Base-by-base conservation (phyloP, 768 basidiomycete species). In the Boletus barrowsii region DNA sequence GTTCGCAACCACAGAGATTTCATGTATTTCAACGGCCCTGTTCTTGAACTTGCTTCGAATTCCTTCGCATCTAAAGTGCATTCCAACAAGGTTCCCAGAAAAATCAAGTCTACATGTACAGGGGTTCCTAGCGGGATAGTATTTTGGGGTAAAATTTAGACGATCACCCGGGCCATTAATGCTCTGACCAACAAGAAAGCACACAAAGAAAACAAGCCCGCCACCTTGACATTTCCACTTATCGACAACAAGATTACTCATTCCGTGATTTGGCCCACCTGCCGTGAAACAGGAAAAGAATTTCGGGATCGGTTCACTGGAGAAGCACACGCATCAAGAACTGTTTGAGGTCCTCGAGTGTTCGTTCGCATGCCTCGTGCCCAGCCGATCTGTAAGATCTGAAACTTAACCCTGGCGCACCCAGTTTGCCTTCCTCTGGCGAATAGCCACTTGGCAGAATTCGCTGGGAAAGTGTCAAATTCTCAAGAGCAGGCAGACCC, bases 301-400 rank as follows among this genome's bases (percentile, higher is more conserved):
- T 22, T 41, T 20, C 18, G 37, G 20, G 5, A 43, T 49, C 46
- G 17, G 54, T 61, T 59, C 29, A 60, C 49, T 54, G 47, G 30
- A 81, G 80, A 17, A 88, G 65, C 30, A 78, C 80, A 56, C 75
- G 81, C 66, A 79, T 80, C 54, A 96, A 74, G 83, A 90, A 95
- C 14, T 64, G 72, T 61, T 78, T 81, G 62, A 95, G 67, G 63
- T 94, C 87, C 35, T 78, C 75, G 40, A 93, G 73, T 63, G 93
- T 91, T 69, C 81, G 64, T 45, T 76, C 74, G 53, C 75, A 78
- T 15, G 86, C 81, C 39, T 81, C 79, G 62, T 97, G 94, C 8
- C 76, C 81, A 60, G 90, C 71, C 11, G 83, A 84, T 3, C 75
- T 71, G 67, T 94, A 95, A 11, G 79, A 65, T 55, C 83, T 81